Base-by-base conservation (phyloP, 148 eudicot species). In the Arbutus unedo region DNA sequence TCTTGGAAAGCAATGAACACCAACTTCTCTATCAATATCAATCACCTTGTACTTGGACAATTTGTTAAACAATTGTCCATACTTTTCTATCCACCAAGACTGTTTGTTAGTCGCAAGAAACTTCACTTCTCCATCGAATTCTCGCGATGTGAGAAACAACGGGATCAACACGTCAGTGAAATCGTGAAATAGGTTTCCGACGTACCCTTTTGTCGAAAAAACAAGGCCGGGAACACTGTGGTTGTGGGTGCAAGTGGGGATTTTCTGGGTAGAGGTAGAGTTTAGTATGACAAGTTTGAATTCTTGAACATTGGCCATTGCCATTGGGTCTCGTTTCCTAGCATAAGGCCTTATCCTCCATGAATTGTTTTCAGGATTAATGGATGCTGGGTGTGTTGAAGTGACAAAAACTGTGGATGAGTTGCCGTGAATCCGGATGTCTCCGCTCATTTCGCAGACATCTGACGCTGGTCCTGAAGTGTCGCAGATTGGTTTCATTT, bases 181-280 rank as follows among this genome's bases (percentile, higher is more conserved):
- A 53, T 85, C 96, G 70, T 93, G 96, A 79, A 88, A 93, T 48
- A 73, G 79, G 83, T 91, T 93, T 14, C 90, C 92, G 0, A 79
- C 9, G 68, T 81, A 91, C 10, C 93, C 94, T 16, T 89, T 86
- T 0, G 72, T 51, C 4, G 93, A 90, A 80, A 93, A 90, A 49
- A 93, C 81, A 51, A 93, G 76, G 13, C 88, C 93, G 2, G 89
- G 90, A 41, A 80, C 83, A n/a, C 64, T 85, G 53, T 90, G 88
- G 38, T 78, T 85, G 50, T 38, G 43, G 7, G 85, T 83, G 64
- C 90, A 91, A 13, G 5, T 19, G 4, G 86, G 83, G 56, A 86
- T 49, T 7, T 18, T 4, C 23, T 77, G 44, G 38, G 45, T 43
- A 4, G 11, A 9, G 2, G 73, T n/a, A 21, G 71, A 31, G 38